Conservation (phyloP, 257 asterid species). For the Vinca minor region DNA sequence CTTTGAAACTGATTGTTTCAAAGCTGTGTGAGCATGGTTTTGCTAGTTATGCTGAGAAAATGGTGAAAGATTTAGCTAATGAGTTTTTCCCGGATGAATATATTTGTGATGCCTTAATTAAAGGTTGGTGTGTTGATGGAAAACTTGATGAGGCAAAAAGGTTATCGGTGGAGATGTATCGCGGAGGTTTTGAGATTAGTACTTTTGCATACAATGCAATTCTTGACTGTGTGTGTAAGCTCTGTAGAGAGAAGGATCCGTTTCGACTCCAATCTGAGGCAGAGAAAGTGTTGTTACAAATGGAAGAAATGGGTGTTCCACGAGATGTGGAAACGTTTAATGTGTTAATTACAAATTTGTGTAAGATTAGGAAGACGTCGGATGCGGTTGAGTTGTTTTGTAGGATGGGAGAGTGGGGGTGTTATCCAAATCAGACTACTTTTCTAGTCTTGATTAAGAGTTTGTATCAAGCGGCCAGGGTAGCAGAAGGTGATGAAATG, state of each 20-base stretch:
- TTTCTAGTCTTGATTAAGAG: constrained; percentile 65
- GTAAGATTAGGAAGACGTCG: constrained; percentile 72
- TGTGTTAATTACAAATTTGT: constrained; percentile 63
- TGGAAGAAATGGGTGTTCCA: constrained; percentile 84
- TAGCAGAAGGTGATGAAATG: constrained; percentile 92
- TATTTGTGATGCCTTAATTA: constrained; percentile 64
- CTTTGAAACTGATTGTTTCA: constrained; percentile 51
- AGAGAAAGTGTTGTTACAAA: constrained; percentile 47
- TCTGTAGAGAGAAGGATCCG: constrained; percentile 81
- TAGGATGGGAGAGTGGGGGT: constrained; percentile 77
- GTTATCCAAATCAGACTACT: constrained; percentile 59
- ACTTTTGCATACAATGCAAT: constrained; percentile 57
- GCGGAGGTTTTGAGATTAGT: constrained; percentile 80
- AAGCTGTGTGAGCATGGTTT: constrained; percentile 60
- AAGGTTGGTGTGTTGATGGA: constrained; percentile 83
- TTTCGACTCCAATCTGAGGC: constrained; percentile 55
- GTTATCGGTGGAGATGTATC: constrained; percentile 65
- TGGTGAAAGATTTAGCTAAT: constrained; percentile 72
- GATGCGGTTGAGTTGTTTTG: constrained; percentile 52
- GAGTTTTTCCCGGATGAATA: constrained; percentile 82
- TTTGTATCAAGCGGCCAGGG: constrained; percentile 80
- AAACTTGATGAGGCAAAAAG: constrained; percentile 75
- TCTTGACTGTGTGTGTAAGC: constrained; percentile 74
- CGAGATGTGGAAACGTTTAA: constrained; percentile 78
- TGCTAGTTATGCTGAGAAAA: constrained; percentile 80